phyloP scores from a whole-genome alignment of 768 basidiomycete species.

The Russula foetens region DNA sequence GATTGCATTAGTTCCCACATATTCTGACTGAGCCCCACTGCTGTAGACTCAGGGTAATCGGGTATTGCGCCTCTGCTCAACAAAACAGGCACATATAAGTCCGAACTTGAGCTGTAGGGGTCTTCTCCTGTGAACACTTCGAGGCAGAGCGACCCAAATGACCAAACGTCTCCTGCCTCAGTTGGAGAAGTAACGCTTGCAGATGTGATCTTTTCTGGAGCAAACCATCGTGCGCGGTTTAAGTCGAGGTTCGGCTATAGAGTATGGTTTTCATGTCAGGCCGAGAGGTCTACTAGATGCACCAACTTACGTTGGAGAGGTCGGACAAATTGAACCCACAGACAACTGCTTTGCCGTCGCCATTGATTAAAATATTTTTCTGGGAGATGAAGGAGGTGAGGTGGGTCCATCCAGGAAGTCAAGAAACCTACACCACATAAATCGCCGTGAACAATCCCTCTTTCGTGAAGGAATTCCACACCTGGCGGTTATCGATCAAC shows the following conservation, averaged over 20 bases:
- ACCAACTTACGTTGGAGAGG: neutral
- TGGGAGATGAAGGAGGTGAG: constrained; percentile 14
- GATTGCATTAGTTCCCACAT: constrained; percentile 15
- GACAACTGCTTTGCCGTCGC: constrained; percentile 32
- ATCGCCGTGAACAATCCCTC: constrained; percentile 18
- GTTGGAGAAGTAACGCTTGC: neutral
- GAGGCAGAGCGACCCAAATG: constrained; percentile 11
- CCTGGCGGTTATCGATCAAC: constrained; percentile 5
- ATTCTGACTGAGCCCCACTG: neutral
- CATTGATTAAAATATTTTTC: constrained; percentile 39
- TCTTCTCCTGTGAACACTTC: constrained; percentile 10
- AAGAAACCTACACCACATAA: constrained; percentile 20
- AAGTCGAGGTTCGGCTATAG: constrained; percentile 24
- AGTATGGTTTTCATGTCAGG: neutral
- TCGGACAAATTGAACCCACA: constrained; percentile 40
- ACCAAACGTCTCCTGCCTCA: constrained; percentile 7
- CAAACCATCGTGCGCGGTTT: constrained; percentile 7
- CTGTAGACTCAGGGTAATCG: neutral
- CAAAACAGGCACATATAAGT: neutral
- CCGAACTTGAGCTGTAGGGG: neutral
- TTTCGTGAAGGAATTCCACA: constrained; percentile 15
- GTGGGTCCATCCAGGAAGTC: neutral
- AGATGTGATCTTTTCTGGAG: constrained; percentile 8
- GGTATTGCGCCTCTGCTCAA: neutral
- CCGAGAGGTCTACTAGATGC: neutral